Conservation (phyloP, 2,329 filamentous ascomycete species). For the Aspergillus terreus region DNA sequence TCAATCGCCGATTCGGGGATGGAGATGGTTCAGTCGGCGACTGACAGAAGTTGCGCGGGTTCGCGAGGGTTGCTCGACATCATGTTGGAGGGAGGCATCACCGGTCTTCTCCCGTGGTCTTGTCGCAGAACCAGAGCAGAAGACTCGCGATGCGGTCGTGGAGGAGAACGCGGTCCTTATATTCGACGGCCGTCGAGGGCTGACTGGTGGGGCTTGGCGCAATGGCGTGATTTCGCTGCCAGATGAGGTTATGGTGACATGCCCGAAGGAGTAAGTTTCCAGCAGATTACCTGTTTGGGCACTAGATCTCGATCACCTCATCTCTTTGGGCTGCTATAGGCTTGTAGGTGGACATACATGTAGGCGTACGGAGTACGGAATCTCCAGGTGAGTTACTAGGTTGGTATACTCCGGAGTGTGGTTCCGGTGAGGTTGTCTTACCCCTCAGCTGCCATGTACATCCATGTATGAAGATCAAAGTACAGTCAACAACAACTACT, state of each 20-base stretch:
- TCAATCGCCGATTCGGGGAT: neutral
- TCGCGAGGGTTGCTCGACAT: neutral
- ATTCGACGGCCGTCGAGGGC: slow-evolving; percentile 16
- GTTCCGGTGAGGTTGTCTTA: too few relatives aligned
- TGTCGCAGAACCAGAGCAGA: slow-evolving; percentile 2
- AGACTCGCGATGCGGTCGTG: neutral
- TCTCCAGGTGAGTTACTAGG: neutral
- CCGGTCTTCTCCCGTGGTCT: neutral
- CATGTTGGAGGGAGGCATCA: too few relatives aligned
- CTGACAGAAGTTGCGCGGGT: neutral
- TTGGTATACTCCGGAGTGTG: neutral
- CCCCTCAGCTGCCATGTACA: neutral
- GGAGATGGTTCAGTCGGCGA: neutral
- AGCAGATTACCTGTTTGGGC: neutral
- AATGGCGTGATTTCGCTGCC: slow-evolving; percentile 30
- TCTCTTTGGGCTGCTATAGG: neutral
- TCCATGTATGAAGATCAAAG: neutral
- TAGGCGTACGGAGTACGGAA: too few relatives aligned
- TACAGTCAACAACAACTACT: neutral
- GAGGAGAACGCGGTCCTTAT: slow-evolving; percentile 26
- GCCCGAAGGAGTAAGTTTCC: neutral
- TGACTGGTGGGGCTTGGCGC: slow-evolving; percentile 24
- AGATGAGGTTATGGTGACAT: neutral
- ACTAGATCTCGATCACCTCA: neutral
- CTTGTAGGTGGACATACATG: too few relatives aligned